phyloP scores from a whole-genome alignment of 331 rosid genomes.

The Erythrophleum ivorense region DNA sequence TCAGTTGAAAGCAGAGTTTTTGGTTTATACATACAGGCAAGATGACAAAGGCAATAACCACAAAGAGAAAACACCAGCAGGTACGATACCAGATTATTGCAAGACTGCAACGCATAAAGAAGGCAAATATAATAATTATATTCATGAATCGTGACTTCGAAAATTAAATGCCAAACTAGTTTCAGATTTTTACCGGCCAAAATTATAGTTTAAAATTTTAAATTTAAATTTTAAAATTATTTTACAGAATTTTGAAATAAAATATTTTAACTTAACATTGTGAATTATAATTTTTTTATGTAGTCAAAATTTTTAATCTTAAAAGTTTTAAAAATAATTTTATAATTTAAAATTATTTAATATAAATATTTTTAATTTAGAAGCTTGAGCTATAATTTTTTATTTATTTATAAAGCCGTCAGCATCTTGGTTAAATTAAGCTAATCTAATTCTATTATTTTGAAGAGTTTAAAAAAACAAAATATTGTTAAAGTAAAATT shows the following conservation, averaged over 20 bases:
- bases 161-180: background rate
- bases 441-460: background rate
- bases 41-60: constrained; percentile 16
- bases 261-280: no score
- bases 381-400: no score
- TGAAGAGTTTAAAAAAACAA: no score
- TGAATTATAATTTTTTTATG: no score
- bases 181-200: background rate
- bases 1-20: background rate
- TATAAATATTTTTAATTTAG: no score
- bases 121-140: background rate
- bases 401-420: background rate
- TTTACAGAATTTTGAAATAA: no score
- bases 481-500: background rate
- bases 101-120: background rate
- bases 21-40: background rate
- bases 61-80: background rate
- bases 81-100: background rate
- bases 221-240: no score
- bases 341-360: no score
- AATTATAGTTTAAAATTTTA: no score
- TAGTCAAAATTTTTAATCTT: no score
- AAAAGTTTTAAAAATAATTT: no score
- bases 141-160: background rate
- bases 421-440: background rate